phyloP scores from a whole-genome alignment of 2,329 filamentous ascomycete genomes.

The Penicillium janthinellum region DNA sequence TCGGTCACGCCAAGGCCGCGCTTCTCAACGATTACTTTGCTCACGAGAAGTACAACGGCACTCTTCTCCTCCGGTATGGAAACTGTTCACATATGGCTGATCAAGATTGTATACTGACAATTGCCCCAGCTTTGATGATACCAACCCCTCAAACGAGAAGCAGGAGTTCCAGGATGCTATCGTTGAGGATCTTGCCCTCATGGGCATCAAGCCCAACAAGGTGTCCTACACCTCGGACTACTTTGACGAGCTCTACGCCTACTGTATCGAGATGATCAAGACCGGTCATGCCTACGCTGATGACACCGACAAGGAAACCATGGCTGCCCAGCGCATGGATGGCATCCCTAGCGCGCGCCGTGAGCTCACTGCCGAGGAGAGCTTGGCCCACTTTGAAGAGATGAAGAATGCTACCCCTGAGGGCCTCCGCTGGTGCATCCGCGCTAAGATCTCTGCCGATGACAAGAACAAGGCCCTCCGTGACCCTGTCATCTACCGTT shows the following conservation, averaged over 20 bases:
- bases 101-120: not conserved
- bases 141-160: constrained; percentile 96
- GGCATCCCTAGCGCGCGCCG: constrained; percentile 80
- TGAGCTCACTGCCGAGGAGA: constrained; percentile 78
- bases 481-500: constrained; percentile 96
- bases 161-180: constrained; percentile 95
- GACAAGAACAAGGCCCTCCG: constrained; percentile 94
- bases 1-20: constrained; percentile 92
- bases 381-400: constrained; percentile 80
- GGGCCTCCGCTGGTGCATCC: constrained; percentile 84
- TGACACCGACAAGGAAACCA: constrained; percentile 86
- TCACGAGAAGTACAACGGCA: constrained; percentile 89
- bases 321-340: constrained; percentile 81
- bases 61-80: constrained; percentile 71
- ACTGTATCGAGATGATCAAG: constrained; percentile 80
- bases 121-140: constrained; percentile 75
- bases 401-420: constrained; percentile 86
- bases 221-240: constrained; percentile 93
- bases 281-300: constrained; percentile 90
- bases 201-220: constrained; percentile 87
- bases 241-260: constrained; percentile 88
- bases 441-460: constrained; percentile 89
- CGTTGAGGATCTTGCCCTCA: constrained; percentile 82
- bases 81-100: not conserved
- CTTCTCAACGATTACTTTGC: constrained; percentile 96